Evolutionary conservation across 257 asterid species (phyloP).

Genomic region (Jasminum sambac): DNA sequence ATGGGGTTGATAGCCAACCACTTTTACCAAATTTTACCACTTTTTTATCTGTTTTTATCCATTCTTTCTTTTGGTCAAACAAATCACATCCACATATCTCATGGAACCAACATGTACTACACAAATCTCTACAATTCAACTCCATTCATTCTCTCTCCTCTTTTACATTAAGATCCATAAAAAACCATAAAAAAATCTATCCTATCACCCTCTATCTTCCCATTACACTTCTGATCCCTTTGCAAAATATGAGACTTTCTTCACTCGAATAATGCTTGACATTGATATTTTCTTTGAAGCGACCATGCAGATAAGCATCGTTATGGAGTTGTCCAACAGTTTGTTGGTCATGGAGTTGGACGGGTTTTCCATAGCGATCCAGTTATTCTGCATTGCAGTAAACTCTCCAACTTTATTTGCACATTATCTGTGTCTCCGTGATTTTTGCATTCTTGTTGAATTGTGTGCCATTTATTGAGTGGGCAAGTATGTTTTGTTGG

Average conservation of each 20-base stretch:
- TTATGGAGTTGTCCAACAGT: slow-evolving; percentile 87
- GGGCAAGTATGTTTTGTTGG: not conserved
- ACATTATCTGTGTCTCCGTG: slow-evolving; percentile 6
- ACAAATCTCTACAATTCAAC: too few relatives aligned
- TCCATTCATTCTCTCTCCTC: too few relatives aligned
- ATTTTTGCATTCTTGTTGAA: slow-evolving; percentile 6
- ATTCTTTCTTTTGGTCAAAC: too few relatives aligned
- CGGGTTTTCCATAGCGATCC: slow-evolving; percentile 90
- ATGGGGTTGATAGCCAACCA: too few relatives aligned
- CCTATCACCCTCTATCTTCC: too few relatives aligned
- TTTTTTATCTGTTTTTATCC: too few relatives aligned
- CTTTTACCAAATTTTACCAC: too few relatives aligned
- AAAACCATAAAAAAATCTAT: too few relatives aligned
- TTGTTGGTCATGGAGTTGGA: slow-evolving; percentile 98
- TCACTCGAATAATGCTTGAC: slow-evolving; percentile 23
- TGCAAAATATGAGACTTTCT: slow-evolving; percentile 13
- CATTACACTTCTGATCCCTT: not conserved
- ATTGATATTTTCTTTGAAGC: slow-evolving; percentile 47
- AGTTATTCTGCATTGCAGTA: slow-evolving; percentile 83
- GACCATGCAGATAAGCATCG: slow-evolving; percentile 80
- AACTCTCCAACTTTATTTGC: slow-evolving; percentile 27
- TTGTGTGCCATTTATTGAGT: not conserved
- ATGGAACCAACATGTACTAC: too few relatives aligned
- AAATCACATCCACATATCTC: too few relatives aligned
- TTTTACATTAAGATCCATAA: too few relatives aligned